Base-by-base conservation (phyloP, 352 stramenopile species). In the Globisporangium takayamanum region DNA sequence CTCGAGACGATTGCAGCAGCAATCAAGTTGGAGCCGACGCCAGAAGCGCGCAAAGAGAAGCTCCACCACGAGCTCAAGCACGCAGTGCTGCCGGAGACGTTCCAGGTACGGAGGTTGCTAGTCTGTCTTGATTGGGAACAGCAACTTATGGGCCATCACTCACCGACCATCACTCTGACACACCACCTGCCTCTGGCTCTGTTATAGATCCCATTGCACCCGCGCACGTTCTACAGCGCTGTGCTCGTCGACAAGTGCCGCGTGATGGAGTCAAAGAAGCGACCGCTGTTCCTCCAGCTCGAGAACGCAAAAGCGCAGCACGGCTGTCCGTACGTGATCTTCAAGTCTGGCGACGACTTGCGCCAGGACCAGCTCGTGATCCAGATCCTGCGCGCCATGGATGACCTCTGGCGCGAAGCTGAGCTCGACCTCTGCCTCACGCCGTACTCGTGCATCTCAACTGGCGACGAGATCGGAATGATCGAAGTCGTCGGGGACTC, bases 181-280 rank as follows among this genome's bases (percentile, higher is more conserved):
- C 33, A 44, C 39, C 16, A 16, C 39, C 6, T 46, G 25, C 2
- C 49, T 14, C 3, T 28, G 30, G 11, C 18, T 12, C 37, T 64
- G 45, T 10, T 15, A 2, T 33, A 84, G 73, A 71, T 98, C 1
- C 91, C 91, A 3, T 59, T 97, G 7, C 86, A 94, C 41, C 87
- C 89, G 14, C 73, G 80, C 33, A 84, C 89, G 16, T 94, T 89
- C 57, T 95, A 86, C 65, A 89, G 59, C 28, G 63, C 55, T 0
- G 72, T 98, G 30, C 78, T 92, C 45, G 65, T 91, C 5, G 70
- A 87, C 3, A 87, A 87, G 55, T 97, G 89, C 62, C 75, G 81
- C 15, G 91, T 98, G 37, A 98, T 98, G 93, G 90, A 94, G 61
- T 96, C 80, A 18, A 98, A 97, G 66, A 97, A 98, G 64, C 75